Evolutionary conservation across 2,329 filamentous ascomycete genomes (phyloP), one percentile per base, ranked within the genome.

Genomic region (Stagonosporopsis cucurbitacearum): DNA sequence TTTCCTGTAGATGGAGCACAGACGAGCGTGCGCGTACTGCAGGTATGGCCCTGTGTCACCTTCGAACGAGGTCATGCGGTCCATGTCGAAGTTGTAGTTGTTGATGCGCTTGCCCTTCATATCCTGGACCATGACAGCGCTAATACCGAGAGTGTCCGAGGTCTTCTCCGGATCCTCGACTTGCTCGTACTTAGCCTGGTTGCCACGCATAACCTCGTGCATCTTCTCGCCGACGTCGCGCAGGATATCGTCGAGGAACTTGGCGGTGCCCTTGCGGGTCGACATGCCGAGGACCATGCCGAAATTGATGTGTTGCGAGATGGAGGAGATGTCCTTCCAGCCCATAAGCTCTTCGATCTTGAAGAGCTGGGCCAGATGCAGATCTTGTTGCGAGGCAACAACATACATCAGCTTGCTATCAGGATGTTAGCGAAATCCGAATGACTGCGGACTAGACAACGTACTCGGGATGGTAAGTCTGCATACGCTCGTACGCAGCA

Each of bases 191-290:
- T 99, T 99, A 71, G 84, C 82, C 68, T 90, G 84, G 76, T 98
- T 98, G 80, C 89, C 89, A 77, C 81, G 86, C 95, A 99, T 99
- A 47, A 96, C 91, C 59, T 96, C 91, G 81, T 98, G 94, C 95
- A 99, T 99, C 78, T 93, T 91, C 51, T 97, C 94, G 65, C 86
- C 91, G 7, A 96, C 92, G 39, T 78, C 73, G 53, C 78, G 74
- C 37, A 82, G 69, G 55, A 80, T 80, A 75, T 83, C 78, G 64
- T 79, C 77, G n/a, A 82, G 72, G 54, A 76, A 79, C 57, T 78
- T 76, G 28, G 68, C 86, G 88, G 76, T 79, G 20, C 85, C 85
- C 73, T 86, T 87, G 62, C 85, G 80, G 8, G 85, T 87, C 62
- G 80, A 83, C 84, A 88, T 88, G 36, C 65, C 86, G 52, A 84